These are phyloP conservation scores for Tylopilus sp. DNA, from an alignment of 768 basidiomycete genomes.

Conservation along the genomic window DNA sequence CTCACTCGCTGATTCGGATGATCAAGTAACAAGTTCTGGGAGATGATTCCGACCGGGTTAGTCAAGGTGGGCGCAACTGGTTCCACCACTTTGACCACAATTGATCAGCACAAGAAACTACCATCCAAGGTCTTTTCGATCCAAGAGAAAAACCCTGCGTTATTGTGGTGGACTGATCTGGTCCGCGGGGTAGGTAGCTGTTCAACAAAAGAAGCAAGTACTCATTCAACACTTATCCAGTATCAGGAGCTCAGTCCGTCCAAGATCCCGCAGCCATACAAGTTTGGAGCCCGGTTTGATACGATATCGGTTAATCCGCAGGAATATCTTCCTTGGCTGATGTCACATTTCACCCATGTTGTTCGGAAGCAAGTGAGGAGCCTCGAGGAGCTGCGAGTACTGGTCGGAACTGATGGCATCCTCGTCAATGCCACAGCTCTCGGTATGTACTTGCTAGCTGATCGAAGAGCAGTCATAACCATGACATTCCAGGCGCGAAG, in stretches of 20 bases:
- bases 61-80: slow-evolving; percentile 31
- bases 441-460: slow-evolving; percentile 30
- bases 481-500: slow-evolving; percentile 47
- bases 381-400: slow-evolving; percentile 44
- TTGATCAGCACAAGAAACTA: slow-evolving; percentile 32
- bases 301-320: slow-evolving; percentile 50
- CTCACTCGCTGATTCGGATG: slow-evolving; percentile 4
- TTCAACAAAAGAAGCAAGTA: background rate
- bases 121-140: slow-evolving; percentile 34
- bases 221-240: slow-evolving; percentile 18
- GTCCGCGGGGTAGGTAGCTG: slow-evolving; percentile 35
- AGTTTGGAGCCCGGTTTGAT: slow-evolving; percentile 40
- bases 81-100: background rate
- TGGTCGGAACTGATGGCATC: slow-evolving; percentile 35
- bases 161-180: slow-evolving; percentile 39
- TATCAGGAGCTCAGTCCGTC: slow-evolving; percentile 30
- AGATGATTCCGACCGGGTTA: slow-evolving; percentile 42
- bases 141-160: slow-evolving; percentile 15
- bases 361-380: slow-evolving; percentile 39
- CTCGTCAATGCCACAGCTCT: slow-evolving; percentile 57
- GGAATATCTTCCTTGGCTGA: slow-evolving; percentile 49
- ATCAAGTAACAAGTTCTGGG: slow-evolving; percentile 44
- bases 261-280: slow-evolving; percentile 34
- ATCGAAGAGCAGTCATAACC: background rate
- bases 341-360: slow-evolving; percentile 42